Evolutionary conservation across 108 stramenopile genomes (phyloP), one percentile per base, ranked within the genome.

Genomic region (Schizochytrium sp.): DNA sequence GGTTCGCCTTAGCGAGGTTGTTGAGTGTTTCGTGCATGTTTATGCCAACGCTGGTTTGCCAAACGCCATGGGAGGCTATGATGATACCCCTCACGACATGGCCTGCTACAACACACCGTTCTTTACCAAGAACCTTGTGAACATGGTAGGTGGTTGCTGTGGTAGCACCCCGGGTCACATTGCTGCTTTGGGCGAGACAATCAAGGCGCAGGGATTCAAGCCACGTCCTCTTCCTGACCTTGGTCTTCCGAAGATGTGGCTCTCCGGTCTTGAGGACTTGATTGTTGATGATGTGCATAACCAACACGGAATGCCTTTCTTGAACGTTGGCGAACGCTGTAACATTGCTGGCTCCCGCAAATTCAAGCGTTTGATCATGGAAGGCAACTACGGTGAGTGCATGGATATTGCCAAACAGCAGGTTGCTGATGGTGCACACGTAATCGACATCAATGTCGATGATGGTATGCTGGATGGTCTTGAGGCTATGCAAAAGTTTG

Each of bases 321-420:
- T 99, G 91, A 98, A 98, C 89, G 97, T 99, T 13, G 98, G 98
- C 12, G 98, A 98, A 92, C 94, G 98, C 72, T 99, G 98, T 91
- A 99, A 99, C 92, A 97, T 98, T 61, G 95, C 97, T 19, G 98
- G 98, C 38, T 97, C 97, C 28, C 93, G 96, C 91, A 93, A 92
- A 44, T 99, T 99, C 95, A 99, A 99, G 96, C 96, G 96, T 89
- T 93, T 98, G 87, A 98, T 99, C 95, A 96, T 98, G 96, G 93
- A 93, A 13, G 97, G 97, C 49, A 95, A 99, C 91, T 99, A 98
- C 92, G 96, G 89, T 44, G 92, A 95, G 72, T 97, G 97, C 49
- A 99, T 99, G 98, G 98, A 98, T 89, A 97, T 99, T 88, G 98
- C 98, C 57, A 97, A 97, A 95, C 92, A 96, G 92, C 98, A 99